Percentiles rank a stretch among this genome's conserved stretches.
These are phyloP conservation scores for Fusarium brachygibbosum DNA, from an alignment of 2,329 filamentous ascomycete species.

Conservation along the genomic window DNA sequence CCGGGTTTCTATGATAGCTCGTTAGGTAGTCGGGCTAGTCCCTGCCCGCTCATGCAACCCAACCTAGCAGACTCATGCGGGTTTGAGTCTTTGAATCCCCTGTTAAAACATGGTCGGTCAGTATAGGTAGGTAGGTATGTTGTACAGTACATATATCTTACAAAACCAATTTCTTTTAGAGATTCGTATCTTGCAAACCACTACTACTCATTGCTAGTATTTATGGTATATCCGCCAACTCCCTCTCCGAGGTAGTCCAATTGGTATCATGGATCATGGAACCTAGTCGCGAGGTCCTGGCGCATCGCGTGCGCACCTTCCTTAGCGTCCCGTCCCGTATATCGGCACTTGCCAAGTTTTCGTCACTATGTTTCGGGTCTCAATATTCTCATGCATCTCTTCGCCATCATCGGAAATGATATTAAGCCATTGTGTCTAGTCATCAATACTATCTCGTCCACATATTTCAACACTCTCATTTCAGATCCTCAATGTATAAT, in stretches of 20 bases:
- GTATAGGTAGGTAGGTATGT: no score
- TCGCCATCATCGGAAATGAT: neutral
- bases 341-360: conserved; percentile 28
- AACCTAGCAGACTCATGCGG: no score
- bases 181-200: neutral
- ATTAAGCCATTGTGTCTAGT: no score
- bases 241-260: neutral
- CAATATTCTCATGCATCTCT: conserved; percentile 12
- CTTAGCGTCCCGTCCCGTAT: conserved; percentile 36
- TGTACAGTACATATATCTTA: no score
- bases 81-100: no score
- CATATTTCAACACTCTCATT: no score
- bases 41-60: no score
- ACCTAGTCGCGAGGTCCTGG: conserved; percentile 2
- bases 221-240: neutral
- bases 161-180: neutral
- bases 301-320: conserved; percentile 25
- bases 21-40: no score
- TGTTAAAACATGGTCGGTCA: no score
- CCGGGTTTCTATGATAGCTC: conserved; percentile 1
- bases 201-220: neutral
- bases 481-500: no score
- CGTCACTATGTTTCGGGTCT: conserved; percentile 8
- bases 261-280: neutral
- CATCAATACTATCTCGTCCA: no score